Evolutionary conservation across 225 moss, liverwort and hornwort genomes (phyloP).

Genomic region (Marchantia paleacea): DNA sequence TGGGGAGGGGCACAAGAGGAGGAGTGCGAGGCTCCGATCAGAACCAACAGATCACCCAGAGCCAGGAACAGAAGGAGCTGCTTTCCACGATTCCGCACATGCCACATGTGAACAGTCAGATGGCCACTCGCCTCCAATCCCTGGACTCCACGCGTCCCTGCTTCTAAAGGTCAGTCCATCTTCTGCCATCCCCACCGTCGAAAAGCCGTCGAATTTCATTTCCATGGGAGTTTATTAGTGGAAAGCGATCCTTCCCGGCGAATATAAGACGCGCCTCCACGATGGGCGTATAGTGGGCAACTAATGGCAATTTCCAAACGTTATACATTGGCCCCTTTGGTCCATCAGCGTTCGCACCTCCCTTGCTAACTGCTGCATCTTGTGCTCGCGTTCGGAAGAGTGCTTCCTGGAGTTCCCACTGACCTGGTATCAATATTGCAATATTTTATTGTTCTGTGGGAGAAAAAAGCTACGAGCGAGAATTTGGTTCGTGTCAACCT

Average conservation of each 20-base stretch:
- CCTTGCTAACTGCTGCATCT: no score
- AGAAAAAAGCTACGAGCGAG: no score
- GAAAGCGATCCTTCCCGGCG: background rate
- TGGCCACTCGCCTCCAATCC: background rate
- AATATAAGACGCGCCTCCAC: background rate
- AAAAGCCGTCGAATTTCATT: background rate
- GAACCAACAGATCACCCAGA: background rate
- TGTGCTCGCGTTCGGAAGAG: no score
- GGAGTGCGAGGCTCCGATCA: background rate
- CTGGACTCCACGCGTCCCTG: background rate
- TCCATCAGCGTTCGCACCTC: background rate
- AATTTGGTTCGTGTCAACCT: no score
- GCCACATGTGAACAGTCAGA: conserved; percentile 6
- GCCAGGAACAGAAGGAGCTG: background rate
- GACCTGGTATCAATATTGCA: no score
- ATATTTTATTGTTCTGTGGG: no score
- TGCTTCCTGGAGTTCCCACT: no score
- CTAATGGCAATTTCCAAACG: background rate
- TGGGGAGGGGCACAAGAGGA: background rate
- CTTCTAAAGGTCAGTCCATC: background rate
- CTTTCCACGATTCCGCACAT: conserved; percentile 11
- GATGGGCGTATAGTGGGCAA: background rate
- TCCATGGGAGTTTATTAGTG: background rate
- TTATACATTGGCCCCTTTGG: background rate
- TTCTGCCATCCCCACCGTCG: background rate